Evolutionary conservation across 352 stramenopile genomes (phyloP), one percentile per base, ranked within the genome.

Genomic region (Phytopythium oedochilum): DNA sequence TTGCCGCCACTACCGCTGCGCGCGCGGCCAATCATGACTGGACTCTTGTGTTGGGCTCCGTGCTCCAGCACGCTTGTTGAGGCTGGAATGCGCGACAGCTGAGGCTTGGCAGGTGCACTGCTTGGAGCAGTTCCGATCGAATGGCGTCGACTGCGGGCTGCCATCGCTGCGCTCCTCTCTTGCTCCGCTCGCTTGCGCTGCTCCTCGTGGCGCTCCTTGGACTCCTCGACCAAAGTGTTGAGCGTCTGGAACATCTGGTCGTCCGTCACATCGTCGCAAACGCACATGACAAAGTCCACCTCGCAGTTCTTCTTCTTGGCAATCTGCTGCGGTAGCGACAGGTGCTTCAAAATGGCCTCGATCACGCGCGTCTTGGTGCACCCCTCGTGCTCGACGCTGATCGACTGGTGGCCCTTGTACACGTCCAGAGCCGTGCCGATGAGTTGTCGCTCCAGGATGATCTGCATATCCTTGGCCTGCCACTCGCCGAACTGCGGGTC

Each of bases 201-300:
- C 40, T 75, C 73, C 39, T 86, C 74, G 31, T 89, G 75, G 22
- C 80, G 76, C 59, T 91, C 78, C 35, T 84, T 88, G 3, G 84
- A 92, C 36, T 93, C 85, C 1, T 63, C 64, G 25, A 87, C 62
- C n/a, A 94, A 64, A 25, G 78, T 71, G 47, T 91, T 88, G 44
- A 96, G 60, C 23, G 79, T 92, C 61, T 93, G 80, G 61, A 96
- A 96, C 86, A 96, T 96, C 71, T 96, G 86, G 54, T 96, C 86
- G 53, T 96, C 87, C 1, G 78, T 92, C 28, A 85, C 74, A 53
- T 96, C 87, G 58, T 96, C 87, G 54, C 87, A 92, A 35, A 96
- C 86, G 38, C 86, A 95, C 9, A 96, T 50, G 17, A 96, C 74
- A 64, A 96, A 96, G 55, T 96, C 87, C 26, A 96, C 80, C 36